Evolutionary conservation across 2,329 filamentous ascomycete species (phyloP).

Genomic region (Fusarium sp.): DNA sequence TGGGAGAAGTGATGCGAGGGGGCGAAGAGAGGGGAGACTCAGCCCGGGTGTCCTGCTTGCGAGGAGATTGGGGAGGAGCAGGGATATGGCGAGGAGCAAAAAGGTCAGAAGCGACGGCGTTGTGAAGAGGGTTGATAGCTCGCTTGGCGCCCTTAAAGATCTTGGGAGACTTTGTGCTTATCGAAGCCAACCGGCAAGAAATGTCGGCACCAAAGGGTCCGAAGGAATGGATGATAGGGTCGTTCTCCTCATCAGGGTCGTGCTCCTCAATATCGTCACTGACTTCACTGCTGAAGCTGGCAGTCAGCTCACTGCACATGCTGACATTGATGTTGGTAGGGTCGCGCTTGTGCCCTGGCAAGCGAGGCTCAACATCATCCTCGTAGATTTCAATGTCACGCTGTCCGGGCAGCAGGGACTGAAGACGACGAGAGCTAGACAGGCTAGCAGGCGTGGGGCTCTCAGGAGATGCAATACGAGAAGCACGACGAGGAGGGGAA

Average conservation of each 20-base stretch:
- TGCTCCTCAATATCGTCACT: slow-evolving; percentile 67
- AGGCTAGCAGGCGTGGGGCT: slow-evolving; percentile 68
- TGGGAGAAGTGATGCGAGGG: slow-evolving; percentile 36
- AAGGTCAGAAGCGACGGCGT: slow-evolving; percentile 40
- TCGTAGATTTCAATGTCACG: slow-evolving; percentile 76
- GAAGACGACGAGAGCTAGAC: slow-evolving; percentile 57
- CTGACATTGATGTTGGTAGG: slow-evolving; percentile 52
- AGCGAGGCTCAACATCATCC: slow-evolving; percentile 72
- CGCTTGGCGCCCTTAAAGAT: slow-evolving; percentile 45
- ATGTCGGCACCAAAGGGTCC: slow-evolving; percentile 89
- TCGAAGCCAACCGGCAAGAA: slow-evolving; percentile 82
- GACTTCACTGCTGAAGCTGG: slow-evolving; percentile 68
- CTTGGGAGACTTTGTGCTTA: slow-evolving; percentile 75
- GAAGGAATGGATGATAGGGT: slow-evolving; percentile 91
- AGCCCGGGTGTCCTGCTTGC: slow-evolving; percentile 34
- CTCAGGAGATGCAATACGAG: slow-evolving; percentile 77
- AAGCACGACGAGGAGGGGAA: slow-evolving; percentile 66
- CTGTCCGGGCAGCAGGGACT: slow-evolving; percentile 56
- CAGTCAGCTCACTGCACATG: slow-evolving; percentile 62
- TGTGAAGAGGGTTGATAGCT: slow-evolving; percentile 32
- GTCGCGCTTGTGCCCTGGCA: slow-evolving; percentile 49
- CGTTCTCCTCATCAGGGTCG: slow-evolving; percentile 91
- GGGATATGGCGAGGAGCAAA: slow-evolving; percentile 41
- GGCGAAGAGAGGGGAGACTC: slow-evolving; percentile 46
- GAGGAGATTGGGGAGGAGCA: slow-evolving; percentile 40